Percentiles rank a stretch among this genome's conserved stretches.
These are phyloP conservation scores for Ilyonectria destructans DNA, from an alignment of 2,329 filamentous ascomycete species.

Conservation along the genomic window DNA sequence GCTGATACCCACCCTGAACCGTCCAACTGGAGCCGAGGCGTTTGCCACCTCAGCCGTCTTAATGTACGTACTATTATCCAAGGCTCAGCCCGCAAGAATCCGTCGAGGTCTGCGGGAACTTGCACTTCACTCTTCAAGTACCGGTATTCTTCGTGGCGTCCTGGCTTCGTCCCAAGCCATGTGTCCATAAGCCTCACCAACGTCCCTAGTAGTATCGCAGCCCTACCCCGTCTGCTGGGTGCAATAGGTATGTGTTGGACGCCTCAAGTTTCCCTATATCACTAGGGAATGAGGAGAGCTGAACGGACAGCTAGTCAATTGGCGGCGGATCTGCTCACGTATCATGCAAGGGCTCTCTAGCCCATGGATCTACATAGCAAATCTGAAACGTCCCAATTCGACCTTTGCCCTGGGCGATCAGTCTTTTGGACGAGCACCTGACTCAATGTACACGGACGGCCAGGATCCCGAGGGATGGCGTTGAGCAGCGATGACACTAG, in stretches of 20 bases:
- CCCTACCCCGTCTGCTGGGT: slow-evolving; percentile 1
- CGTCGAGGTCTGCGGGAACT: slow-evolving; percentile 12
- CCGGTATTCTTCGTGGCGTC: slow-evolving; percentile 16
- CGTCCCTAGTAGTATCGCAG: not conserved
- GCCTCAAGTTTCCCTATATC: slow-evolving; percentile 11
- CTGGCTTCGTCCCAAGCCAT: too few species aligned
- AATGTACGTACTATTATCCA: slow-evolving; percentile 1
- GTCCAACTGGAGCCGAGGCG: slow-evolving; percentile 38
- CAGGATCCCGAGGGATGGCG: slow-evolving; percentile 3
- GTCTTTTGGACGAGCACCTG: slow-evolving; percentile 16
- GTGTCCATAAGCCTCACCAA: not conserved
- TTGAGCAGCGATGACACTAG: slow-evolving; percentile 27
- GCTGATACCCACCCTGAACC: slow-evolving; percentile 45
- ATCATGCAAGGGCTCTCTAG: slow-evolving; percentile 26
- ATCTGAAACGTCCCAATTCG: slow-evolving; percentile 32
- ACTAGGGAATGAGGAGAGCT: slow-evolving; percentile 8
- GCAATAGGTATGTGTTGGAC: slow-evolving; percentile 17
- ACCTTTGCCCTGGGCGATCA: slow-evolving; percentile 12
- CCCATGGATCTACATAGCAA: slow-evolving; percentile 19
- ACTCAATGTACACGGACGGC: slow-evolving; percentile 23
- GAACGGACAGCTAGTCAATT: slow-evolving; percentile 22
- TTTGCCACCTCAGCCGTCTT: slow-evolving; percentile 21
- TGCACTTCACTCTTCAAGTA: slow-evolving; percentile 3
- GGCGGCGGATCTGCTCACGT: slow-evolving; percentile 3
- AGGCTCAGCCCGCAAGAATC: slow-evolving; percentile 27